Conservation (phyloP, 2,329 filamentous ascomycete genomes). For the Ascochyta rabiei region DNA sequence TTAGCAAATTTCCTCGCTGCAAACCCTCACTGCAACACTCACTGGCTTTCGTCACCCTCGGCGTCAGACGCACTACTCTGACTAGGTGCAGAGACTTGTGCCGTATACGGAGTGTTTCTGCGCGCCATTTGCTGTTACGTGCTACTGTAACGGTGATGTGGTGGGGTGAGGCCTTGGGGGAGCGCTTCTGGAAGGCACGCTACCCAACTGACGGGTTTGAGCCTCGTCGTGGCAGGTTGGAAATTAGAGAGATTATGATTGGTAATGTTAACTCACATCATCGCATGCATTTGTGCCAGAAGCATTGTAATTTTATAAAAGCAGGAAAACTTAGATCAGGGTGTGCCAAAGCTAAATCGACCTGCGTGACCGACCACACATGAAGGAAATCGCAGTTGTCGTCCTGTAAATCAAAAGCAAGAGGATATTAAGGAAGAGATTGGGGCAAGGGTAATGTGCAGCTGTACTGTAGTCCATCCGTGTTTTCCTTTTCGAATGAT, state of each 20-base stretch:
- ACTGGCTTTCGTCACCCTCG: constrained; percentile 36
- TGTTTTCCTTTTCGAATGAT: neutral
- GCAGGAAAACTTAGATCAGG: neutral
- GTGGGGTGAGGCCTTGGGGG: constrained; percentile 1
- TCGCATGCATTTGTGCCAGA: neutral
- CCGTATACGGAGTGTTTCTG: constrained; percentile 10
- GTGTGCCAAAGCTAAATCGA: neutral
- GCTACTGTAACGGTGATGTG: neutral
- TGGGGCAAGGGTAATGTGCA: neutral
- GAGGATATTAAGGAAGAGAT: neutral
- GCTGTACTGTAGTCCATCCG: neutral
- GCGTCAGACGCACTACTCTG: constrained; percentile 13
- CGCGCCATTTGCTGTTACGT: constrained; percentile 24
- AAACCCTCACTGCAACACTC: neutral
- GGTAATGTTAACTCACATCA: neutral
- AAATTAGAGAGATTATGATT: too few species aligned
- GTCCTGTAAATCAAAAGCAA: constrained; percentile 1
- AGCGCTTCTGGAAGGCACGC: constrained; percentile 2
- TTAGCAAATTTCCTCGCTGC: constrained; percentile 4
- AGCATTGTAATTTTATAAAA: constrained; percentile 4
- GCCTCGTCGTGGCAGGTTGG: neutral
- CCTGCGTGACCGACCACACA: neutral
- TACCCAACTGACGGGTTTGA: neutral
- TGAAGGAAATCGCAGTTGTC: neutral
- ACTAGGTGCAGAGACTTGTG: neutral